Conservation (phyloP, 345 rosid genomes). For the Acer saccharum region DNA sequence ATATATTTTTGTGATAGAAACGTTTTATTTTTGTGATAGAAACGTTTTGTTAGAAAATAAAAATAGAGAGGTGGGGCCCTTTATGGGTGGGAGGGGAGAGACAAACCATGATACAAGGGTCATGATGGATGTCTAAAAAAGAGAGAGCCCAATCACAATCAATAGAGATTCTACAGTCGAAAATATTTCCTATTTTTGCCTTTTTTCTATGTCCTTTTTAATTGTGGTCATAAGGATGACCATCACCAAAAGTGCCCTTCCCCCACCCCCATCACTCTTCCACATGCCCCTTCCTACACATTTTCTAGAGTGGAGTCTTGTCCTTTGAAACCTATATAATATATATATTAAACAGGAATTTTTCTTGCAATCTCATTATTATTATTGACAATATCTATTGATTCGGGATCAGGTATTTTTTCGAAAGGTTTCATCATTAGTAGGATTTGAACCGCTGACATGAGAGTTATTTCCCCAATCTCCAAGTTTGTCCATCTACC, state of each 20-base stretch:
- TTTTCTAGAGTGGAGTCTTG: conserved; percentile 45
- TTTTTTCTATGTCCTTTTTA: not conserved
- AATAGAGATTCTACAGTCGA: conserved; percentile 31
- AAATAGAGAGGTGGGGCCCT: conserved; percentile 16
- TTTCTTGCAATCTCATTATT: not conserved
- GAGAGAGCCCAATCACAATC: conserved; percentile 55
- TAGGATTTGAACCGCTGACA: too few relatives aligned
- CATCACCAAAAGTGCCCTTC: conserved; percentile 29
- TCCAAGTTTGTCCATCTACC: too few relatives aligned
- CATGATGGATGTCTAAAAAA: conserved; percentile 69
- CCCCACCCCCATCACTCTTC: conserved; percentile 40
- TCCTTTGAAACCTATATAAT: conserved; percentile 20
- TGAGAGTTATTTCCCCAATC: too few relatives aligned
- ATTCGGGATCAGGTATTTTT: too few relatives aligned
- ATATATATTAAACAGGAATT: too few relatives aligned
- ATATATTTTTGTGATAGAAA: too few relatives aligned
- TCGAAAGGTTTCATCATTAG: too few relatives aligned
- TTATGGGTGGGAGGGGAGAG: conserved; percentile 28
- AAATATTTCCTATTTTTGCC: not conserved
- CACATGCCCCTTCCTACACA: conserved; percentile 38
- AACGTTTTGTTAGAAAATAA: too few relatives aligned
- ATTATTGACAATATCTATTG: too few relatives aligned
- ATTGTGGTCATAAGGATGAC: conserved; percentile 21
- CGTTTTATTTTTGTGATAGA: not conserved
- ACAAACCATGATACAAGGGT: conserved; percentile 60